Base-by-base conservation (phyloP, 1,284 basidiomycete genomes). In the Coniophora puteana region DNA sequence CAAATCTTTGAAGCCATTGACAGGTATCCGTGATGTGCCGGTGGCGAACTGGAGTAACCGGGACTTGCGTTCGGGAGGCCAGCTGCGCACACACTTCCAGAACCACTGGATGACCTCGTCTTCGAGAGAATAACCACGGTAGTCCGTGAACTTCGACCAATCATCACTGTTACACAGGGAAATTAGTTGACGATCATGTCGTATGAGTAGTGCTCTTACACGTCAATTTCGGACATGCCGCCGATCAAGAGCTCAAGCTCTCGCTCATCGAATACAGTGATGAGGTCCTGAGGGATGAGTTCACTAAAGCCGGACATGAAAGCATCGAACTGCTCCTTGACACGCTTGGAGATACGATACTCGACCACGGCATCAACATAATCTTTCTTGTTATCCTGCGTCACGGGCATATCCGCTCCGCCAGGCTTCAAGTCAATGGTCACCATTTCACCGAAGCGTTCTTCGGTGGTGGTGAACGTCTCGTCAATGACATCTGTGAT, bases 61-160 rank as follows among this genome's bases (percentile, higher is more conserved):
- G 12, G 87, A 89, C 68, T 94, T 93, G 64, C 90, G 83, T 71
- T 95, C 93, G 0, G 92, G 81, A 2, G 93, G 92, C 93, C 93
- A 96, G 45, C 81, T 79, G 47, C 87, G 81, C 30, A 96, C 87
- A 54, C 89, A 91, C 68, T 94, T 88, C 93, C 93, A 96, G 82
- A 96, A 96, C 93, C 93, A 96, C 58, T 94, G 89, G 47, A 96
- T 92, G 34, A 96, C 93, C 53, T 90, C 84, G 56, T 92, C 89
- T 45, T 77, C 80, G 61, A 80, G 74, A 59, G 81, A 80, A 52
- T 85, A 84, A 14, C 76, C 81, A 48, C 81, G 76, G 59, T 84
- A 87, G 53, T 86, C 83, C 14, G 83, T 86, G 57, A 81, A 84
- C 58, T 85, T 86, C 41, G 78, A 80, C 83, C 82, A 85, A 54